Evolutionary conservation across 2,329 filamentous ascomycete species (phyloP).

Genomic region (Triangularia setosa): DNA sequence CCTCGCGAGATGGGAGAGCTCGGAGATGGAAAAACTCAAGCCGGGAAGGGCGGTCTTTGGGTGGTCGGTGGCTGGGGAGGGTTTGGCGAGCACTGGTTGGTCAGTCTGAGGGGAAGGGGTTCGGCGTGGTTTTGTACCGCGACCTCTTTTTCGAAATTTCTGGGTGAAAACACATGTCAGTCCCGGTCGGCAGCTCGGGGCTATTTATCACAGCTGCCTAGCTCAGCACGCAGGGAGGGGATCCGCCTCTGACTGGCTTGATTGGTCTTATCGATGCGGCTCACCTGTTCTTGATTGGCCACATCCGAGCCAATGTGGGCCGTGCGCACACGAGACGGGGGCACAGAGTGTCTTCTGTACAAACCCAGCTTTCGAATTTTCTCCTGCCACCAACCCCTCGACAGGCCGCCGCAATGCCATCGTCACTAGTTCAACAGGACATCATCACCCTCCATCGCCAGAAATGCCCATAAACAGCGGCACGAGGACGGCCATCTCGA

Average conservation of each 20-base stretch:
- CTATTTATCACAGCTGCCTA: constrained; percentile 36
- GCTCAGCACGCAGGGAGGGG: constrained; percentile 20
- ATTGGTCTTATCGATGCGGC: constrained; percentile 28
- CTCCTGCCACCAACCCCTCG: constrained; percentile 2
- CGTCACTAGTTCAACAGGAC: not conserved
- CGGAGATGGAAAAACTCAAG: not conserved
- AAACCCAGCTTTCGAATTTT: constrained; percentile 11
- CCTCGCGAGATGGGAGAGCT: constrained; percentile 28
- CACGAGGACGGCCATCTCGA: not conserved
- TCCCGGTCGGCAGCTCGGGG: constrained; percentile 33
- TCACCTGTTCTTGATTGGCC: constrained; percentile 23
- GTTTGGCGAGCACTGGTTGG: constrained; percentile 18
- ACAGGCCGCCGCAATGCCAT: not conserved
- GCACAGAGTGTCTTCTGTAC: constrained; percentile 20
- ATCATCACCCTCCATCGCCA: not conserved
- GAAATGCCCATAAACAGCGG: not conserved
- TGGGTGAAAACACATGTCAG: constrained; percentile 33
- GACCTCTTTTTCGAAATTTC: constrained; percentile 27
- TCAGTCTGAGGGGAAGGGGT: constrained; percentile 5
- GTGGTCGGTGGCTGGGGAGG: constrained; percentile 17
- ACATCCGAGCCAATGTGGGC: constrained; percentile 17
- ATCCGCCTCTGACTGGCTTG: constrained; percentile 28
- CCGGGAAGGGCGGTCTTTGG: not conserved
- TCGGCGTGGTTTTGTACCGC: constrained; percentile 19
- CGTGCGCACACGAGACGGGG: constrained; percentile 24